Base-by-base conservation (phyloP, 2,329 filamentous ascomycete species). In the Aspergillus flavus region DNA sequence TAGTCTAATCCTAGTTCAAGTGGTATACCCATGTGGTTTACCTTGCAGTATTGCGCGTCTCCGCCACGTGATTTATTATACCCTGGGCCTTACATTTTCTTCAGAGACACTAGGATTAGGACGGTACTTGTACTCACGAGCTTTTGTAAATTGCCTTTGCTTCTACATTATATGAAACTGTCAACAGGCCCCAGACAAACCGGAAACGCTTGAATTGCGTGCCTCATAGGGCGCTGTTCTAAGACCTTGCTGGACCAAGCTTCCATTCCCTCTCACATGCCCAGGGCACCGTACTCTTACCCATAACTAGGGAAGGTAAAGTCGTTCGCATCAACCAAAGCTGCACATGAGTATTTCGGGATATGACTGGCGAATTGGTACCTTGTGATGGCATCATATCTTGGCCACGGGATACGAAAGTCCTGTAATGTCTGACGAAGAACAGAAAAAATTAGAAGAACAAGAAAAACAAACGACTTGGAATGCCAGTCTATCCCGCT, bases 51-150 rank as follows among this genome's bases (percentile, higher is more conserved):
- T 28, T 28, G 26, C 26, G 11, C 21, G 45, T 28, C 14, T 19
- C 11, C 7, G 21, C 45, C n/a, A 26, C 45, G 45, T 48, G 34
- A 36, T 36, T 0, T 16, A 16, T 36, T 36, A 14, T 2, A 36
- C 32, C 32, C 32, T 28, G 26, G 26, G 1, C 26, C 26, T 5
- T 28, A 28, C 9, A 12, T 34, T 2, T 12, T 34, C 32, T 34
- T 16, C 34, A 36, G 34, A 5, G 4, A 36, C 14, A 16, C 45
- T 14, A 4, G 9, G 39, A n/a, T n/a, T 19, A 1, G 3, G 39
- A 7, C n/a, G 9, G 2, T 1, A 41, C 6, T 10, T n/a, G 7
- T 10, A n/a, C 7, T 4, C 16, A 10, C 9, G 1, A 2, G 3
- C 10, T n/a, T 41, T n/a, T n/a, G 3, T 2, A n/a, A 6, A 5